phyloP scores from a whole-genome alignment of 768 basidiomycete genomes.

The Tephrocybe rancida region DNA sequence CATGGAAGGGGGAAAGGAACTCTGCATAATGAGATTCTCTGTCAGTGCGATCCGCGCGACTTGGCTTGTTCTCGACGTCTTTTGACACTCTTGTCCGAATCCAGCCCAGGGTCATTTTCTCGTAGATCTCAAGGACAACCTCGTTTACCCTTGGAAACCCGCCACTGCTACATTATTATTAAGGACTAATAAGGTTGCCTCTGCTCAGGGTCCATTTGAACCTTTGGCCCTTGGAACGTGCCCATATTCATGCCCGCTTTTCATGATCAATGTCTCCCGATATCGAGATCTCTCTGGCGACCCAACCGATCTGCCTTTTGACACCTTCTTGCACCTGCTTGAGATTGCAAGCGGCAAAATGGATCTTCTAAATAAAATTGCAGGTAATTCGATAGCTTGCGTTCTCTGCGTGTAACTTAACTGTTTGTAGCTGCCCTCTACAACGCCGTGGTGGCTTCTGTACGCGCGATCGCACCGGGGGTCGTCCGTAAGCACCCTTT shows the following conservation, averaged over 20 bases:
- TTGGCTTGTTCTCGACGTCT: constrained; percentile 13
- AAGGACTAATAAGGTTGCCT: background rate
- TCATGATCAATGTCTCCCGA: constrained; percentile 24
- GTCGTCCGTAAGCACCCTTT: constrained; percentile 15
- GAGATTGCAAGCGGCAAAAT: constrained; percentile 11
- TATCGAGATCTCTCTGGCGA: constrained; percentile 16
- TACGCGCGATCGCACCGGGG: constrained; percentile 29
- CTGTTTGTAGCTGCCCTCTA: constrained; percentile 7
- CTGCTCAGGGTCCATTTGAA: constrained; percentile 1
- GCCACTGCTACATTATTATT: background rate
- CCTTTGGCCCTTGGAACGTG: background rate
- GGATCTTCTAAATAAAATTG: constrained; percentile 17
- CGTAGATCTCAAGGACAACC: background rate
- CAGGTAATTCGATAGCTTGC: constrained; percentile 16
- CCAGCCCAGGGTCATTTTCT: constrained; percentile 3
- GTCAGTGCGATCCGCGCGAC: constrained; percentile 25
- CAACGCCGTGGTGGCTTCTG: constrained; percentile 18
- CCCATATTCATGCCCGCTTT: constrained; percentile 23
- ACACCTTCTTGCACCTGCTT: constrained; percentile 14
- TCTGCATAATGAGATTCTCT: constrained; percentile 17
- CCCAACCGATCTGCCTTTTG: constrained; percentile 20
- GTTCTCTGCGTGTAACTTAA: constrained; percentile 9
- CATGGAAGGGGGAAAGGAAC: background rate
- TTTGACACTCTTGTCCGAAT: constrained; percentile 19
- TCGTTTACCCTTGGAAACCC: constrained; percentile 9